These are phyloP conservation scores for Phyllostachys edulis DNA, from an alignment of 176 grass and related monocot species.

Conservation along the genomic window DNA sequence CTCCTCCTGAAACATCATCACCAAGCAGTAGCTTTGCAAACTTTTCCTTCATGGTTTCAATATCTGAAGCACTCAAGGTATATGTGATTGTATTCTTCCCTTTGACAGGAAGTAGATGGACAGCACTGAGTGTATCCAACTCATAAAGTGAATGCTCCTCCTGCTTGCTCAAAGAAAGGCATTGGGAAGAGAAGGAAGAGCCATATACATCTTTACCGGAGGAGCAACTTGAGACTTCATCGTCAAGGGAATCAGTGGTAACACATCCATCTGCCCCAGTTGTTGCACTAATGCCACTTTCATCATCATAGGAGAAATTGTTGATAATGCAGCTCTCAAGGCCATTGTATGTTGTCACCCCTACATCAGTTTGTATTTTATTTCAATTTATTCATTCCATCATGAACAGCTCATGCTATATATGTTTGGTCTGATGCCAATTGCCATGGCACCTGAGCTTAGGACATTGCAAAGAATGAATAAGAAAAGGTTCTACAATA, in stretches of 20 bases:
- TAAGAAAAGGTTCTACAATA: background rate
- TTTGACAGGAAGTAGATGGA: conserved; percentile 64
- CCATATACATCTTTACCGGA: conserved; percentile 73
- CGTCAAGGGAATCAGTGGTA: conserved; percentile 70
- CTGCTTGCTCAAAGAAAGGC: conserved; percentile 53
- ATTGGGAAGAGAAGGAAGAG: conserved; percentile 74
- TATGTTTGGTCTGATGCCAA: background rate
- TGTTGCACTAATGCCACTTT: conserved; percentile 61
- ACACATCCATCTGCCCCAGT: conserved; percentile 61
- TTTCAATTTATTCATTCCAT: background rate
- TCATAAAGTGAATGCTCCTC: conserved; percentile 64
- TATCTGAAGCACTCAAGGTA: conserved; percentile 64
- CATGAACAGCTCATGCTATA: background rate
- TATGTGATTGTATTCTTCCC: conserved; percentile 67
- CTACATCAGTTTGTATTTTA: conserved; percentile 35
- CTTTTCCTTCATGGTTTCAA: conserved; percentile 88
- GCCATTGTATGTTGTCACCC: conserved; percentile 78
- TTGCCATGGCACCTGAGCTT: background rate
- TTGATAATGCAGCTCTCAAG: conserved; percentile 85
- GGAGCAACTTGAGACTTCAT: conserved; percentile 87
- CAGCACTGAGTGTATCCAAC: conserved; percentile 41
- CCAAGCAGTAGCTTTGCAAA: conserved; percentile 89
- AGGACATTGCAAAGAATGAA: background rate
- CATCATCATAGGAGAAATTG: conserved; percentile 68
- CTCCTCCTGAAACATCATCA: conserved; percentile 80